phyloP scores from a whole-genome alignment of 1,139 yeast genomes.

The Hemisphaericaspora xylanilytica region DNA sequence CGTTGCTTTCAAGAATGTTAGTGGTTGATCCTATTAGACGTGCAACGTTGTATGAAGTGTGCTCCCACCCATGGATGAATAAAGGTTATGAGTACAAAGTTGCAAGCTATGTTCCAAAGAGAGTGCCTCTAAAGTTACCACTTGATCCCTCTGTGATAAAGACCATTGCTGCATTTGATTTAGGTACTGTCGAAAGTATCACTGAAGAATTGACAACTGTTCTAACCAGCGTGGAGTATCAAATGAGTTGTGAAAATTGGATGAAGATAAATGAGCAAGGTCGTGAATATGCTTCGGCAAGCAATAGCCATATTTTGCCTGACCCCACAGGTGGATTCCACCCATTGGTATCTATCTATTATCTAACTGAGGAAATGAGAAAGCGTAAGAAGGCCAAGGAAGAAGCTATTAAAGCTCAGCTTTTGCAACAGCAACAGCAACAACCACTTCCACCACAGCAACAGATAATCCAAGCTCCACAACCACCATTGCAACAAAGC shows the following conservation, averaged over 20 bases:
- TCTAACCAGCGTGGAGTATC: conserved; percentile 67
- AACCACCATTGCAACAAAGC: conserved; percentile 4
- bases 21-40: conserved; percentile 85
- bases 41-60: conserved; percentile 75
- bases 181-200: conserved; percentile 67
- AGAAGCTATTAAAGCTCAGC: conserved; percentile 34
- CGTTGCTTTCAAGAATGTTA: conserved; percentile 81
- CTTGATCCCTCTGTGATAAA: conserved; percentile 67
- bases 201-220: conserved; percentile 55
- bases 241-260: conserved; percentile 67
- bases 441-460: too few species aligned
- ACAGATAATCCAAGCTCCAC: conserved; percentile 9
- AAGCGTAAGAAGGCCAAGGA: conserved; percentile 65
- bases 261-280: conserved; percentile 44
- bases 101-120: conserved; percentile 68
- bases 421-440: conserved; percentile 19
- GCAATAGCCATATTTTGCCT: conserved; percentile 41
- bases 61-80: conserved; percentile 92
- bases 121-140: conserved; percentile 74
- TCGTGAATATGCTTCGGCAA: conserved; percentile 41
- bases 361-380: conserved; percentile 78
- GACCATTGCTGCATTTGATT: conserved; percentile 77
- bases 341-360: conserved; percentile 84
- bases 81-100: conserved; percentile 81
- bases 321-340: conserved; percentile 92